Percentiles rank a stretch among this genome's conserved stretches.
phyloP scores from a whole-genome alignment of 106 monocot species.

The Allium cepa region DNA sequence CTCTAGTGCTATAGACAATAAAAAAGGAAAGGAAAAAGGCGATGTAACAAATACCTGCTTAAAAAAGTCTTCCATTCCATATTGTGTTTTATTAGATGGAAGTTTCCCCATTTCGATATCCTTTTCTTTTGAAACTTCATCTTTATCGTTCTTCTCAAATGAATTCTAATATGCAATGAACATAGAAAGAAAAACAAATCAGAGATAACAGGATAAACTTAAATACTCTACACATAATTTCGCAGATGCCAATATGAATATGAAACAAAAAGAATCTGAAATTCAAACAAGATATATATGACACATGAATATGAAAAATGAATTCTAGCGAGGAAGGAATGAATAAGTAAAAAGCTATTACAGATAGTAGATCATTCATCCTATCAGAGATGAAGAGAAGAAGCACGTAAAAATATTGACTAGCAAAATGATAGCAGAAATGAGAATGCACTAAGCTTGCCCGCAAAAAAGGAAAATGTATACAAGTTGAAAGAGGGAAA shows the following conservation, averaged over 20 bases:
- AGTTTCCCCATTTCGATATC: conserved; percentile 32
- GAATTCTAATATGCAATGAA: conserved; percentile 9
- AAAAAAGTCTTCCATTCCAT: conserved; percentile 41
- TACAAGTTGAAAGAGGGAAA: neutral
- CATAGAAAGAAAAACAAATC: neutral
- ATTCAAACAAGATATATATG: neutral
- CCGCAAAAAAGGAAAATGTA: neutral
- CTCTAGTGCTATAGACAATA: neutral
- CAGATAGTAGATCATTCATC: conserved; percentile 40
- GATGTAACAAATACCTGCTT: conserved; percentile 14
- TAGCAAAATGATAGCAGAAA: neutral
- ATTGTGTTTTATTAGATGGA: conserved; percentile 13
- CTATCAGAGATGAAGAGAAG: neutral
- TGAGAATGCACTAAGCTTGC: neutral
- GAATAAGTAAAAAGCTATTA: conserved; percentile 1
- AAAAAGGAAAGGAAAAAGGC: neutral
- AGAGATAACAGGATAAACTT: neutral
- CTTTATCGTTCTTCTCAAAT: neutral
- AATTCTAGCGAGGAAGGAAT: neutral
- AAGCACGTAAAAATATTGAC: neutral
- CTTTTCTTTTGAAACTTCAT: conserved; percentile 10
- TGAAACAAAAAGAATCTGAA: neutral
- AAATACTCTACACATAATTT: neutral
- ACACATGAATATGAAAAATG: neutral
- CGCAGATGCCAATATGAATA: neutral